Conservation (phyloP, 2,329 filamentous ascomycete genomes). For the Colletotrichum euphorbiae region DNA sequence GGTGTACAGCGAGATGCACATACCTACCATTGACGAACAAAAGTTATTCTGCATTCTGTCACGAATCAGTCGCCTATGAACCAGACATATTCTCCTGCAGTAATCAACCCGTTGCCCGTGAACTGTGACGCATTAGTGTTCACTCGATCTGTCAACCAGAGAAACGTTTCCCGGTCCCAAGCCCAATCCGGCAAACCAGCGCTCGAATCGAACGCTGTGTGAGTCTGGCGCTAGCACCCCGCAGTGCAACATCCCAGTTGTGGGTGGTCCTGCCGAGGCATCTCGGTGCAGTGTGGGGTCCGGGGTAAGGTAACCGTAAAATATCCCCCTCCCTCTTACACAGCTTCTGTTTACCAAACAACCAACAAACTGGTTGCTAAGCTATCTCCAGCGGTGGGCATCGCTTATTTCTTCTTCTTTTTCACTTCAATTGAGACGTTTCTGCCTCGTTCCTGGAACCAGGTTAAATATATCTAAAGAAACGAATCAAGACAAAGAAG, state of each 20-base stretch:
- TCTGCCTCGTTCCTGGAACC: too few species aligned
- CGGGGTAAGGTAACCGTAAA: constrained; percentile 23
- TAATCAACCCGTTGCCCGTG: not conserved
- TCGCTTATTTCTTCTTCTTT: not conserved
- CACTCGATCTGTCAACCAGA: not conserved
- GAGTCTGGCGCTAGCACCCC: constrained; percentile 25
- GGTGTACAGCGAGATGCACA: not conserved
- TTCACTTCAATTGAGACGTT: too few species aligned
- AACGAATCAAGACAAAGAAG: not conserved
- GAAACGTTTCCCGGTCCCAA: not conserved
- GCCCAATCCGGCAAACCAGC: not conserved
- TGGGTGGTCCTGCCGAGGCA: constrained; percentile 31
- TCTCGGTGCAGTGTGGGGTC: constrained; percentile 39
- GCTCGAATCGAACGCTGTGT: not conserved
- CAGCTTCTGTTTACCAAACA: not conserved
- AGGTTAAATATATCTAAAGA: not conserved
- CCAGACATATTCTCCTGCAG: not conserved
- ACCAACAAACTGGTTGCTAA: not conserved
- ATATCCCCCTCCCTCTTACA: not conserved
- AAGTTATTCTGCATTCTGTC: not conserved
- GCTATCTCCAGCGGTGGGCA: not conserved
- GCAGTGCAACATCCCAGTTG: constrained; percentile 22
- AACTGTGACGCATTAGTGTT: not conserved
- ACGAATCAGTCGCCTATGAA: constrained; percentile 3
- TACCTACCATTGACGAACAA: constrained; percentile 1